Evolutionary conservation across 73 alveolate genomes (phyloP), one percentile per base, ranked within the genome.

Genomic region (Urostyla sp.): DNA sequence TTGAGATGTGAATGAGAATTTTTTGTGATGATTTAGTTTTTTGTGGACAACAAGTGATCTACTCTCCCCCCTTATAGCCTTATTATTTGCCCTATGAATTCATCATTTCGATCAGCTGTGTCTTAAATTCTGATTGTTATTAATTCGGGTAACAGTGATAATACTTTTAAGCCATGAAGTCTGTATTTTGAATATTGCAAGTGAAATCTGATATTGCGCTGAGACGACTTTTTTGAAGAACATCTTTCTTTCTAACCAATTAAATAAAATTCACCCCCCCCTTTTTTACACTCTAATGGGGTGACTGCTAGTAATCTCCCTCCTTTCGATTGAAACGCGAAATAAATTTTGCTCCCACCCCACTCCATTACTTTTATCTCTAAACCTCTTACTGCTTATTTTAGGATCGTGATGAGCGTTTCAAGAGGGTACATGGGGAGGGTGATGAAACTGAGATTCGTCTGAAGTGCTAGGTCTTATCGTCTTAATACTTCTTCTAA

Each of bases 371-470:
- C 21, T 23, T 20, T 5, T 56, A 8, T 56, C 8, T 4, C 7
- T 56, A 26, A 56, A 27, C 24, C 30, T 23, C 21, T 10, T 10
- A 15, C 10, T 49, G 21, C 8, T 21, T 15, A 26, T 56, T 56
- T 27, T 56, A 26, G 73, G 73, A 27, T 5, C 52, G 21, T 56
- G 73, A 26, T 56, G 73, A 56, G 73, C 73, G 11, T 8, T 21
- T 4, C 73, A 56, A 56, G 73, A 56, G 20, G 51, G 51, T 6
- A 26, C 73, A 6, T 56, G 73, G 30, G 73, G 73, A 26, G 73
- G 73, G 21, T 56, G 73, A 27, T 56, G 73, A 56, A 23, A 56
- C 53, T 56, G 73, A 56, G 73, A 56, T 56, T 43, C 73, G 21
- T 56, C 73, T 8, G 73, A 56, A 56, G 30, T 23, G 7, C 55